Percentiles rank a stretch among this genome's conserved stretches.
phyloP scores from a whole-genome alignment of 2,329 filamentous ascomycete genomes.

The Alternaria gaisen region DNA sequence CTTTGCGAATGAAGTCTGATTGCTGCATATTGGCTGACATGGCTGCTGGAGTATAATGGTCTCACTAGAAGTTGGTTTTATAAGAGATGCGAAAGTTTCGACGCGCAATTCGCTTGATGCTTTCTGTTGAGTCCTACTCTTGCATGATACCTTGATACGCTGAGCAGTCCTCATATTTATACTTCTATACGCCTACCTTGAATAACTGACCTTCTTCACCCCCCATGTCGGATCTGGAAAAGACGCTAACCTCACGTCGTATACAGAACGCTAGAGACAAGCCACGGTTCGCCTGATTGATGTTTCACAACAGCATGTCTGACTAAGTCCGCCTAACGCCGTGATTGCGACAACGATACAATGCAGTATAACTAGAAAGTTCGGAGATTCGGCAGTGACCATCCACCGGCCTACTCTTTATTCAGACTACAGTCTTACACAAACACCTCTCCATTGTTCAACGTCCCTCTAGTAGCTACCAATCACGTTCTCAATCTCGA shows the following conservation, averaged over 20 bases:
- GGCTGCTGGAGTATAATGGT: background rate
- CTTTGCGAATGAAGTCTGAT: background rate
- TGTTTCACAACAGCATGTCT: background rate
- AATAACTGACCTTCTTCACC: background rate
- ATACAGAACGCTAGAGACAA: background rate
- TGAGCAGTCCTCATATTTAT: background rate
- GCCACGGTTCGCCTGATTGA: background rate
- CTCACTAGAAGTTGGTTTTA: background rate
- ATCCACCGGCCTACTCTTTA: background rate
- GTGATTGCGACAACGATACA: background rate
- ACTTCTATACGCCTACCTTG: accelerated
- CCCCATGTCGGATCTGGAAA: too few relatives aligned
- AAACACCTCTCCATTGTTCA: background rate
- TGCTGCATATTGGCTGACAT: background rate
- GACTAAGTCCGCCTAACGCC: background rate
- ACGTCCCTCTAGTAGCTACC: slow-evolving; percentile 7
- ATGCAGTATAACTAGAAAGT: background rate
- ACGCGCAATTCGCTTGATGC: background rate
- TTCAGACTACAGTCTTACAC: background rate
- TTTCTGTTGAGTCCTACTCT: background rate
- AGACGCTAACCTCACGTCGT: background rate
- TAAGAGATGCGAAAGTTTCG: background rate
- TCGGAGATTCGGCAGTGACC: background rate
- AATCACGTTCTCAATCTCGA: slow-evolving; percentile 59
- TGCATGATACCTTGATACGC: background rate